A percentile compares a stretch with the other conserved stretches of the same genome.
These are phyloP conservation scores for Nannizziopsis arthrosporioides DNA, from an alignment of 2,329 filamentous ascomycete genomes.

Conservation along the genomic window DNA sequence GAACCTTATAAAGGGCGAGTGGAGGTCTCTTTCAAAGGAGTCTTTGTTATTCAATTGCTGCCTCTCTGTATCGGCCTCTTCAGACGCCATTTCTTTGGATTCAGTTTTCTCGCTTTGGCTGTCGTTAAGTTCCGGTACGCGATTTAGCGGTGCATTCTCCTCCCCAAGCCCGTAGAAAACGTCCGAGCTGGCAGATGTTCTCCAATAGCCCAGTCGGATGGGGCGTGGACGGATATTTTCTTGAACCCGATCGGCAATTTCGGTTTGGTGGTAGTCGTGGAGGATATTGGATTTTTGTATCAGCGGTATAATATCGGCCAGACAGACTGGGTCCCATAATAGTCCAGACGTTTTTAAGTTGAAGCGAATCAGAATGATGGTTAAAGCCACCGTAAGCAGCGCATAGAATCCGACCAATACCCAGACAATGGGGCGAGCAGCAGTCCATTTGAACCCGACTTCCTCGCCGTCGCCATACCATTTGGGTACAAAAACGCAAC, in stretches of 20 bases:
- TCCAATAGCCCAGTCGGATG: conserved; percentile 80
- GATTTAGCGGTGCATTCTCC: conserved; percentile 38
- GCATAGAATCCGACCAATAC: conserved; percentile 62
- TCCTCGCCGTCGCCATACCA: conserved; percentile 48
- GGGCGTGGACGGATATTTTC: conserved; percentile 44
- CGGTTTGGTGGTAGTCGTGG: conserved; percentile 57
- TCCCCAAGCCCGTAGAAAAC: conserved; percentile 74
- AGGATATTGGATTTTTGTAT: conserved; percentile 70
- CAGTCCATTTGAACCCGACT: conserved; percentile 63
- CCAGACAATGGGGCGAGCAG: conserved; percentile 69
- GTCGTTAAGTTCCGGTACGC: not conserved
- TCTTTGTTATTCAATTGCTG: conserved; percentile 30
- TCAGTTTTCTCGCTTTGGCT: conserved; percentile 24
- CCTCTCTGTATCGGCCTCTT: conserved; percentile 31
- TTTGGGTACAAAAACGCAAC: conserved; percentile 59
- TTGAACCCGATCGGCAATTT: conserved; percentile 42
- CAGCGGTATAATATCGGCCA: conserved; percentile 70
- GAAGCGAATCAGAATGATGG: conserved; percentile 55
- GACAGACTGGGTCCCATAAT: conserved; percentile 70
- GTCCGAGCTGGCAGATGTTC: conserved; percentile 52
- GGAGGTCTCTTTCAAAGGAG: conserved; percentile 41
- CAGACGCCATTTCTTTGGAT: conserved; percentile 1
- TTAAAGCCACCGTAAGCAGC: conserved; percentile 48
- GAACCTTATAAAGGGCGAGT: conserved; percentile 45
- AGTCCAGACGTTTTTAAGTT: conserved; percentile 57